phyloP scores from a whole-genome alignment of 1,284 basidiomycete species.

The Ceratobasidium sp. region DNA sequence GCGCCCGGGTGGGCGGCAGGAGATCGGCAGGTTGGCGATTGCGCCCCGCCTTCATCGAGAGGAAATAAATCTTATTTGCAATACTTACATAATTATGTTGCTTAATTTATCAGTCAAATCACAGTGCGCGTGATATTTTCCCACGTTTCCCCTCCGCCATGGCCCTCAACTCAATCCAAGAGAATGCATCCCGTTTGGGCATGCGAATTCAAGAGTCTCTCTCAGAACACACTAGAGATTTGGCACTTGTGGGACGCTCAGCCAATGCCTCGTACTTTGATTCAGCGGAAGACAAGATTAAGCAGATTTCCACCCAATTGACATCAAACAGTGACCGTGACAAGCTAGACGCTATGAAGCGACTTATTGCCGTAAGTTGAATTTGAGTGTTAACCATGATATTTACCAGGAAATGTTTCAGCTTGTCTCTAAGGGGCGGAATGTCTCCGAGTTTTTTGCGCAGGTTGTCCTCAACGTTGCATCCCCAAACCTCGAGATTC shows the following conservation, averaged over 20 bases:
- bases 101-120: background rate
- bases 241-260: slow-evolving; percentile 60
- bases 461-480: slow-evolving; percentile 94
- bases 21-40: slow-evolving; percentile 28
- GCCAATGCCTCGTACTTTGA: slow-evolving; percentile 68
- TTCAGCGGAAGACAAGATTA: slow-evolving; percentile 64
- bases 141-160: slow-evolving; percentile 19
- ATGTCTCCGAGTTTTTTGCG: slow-evolving; percentile 90
- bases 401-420: slow-evolving; percentile 48
- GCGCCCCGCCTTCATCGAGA: slow-evolving; percentile 3
- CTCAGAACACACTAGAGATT: slow-evolving; percentile 75
- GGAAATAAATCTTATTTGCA: slow-evolving; percentile 1
- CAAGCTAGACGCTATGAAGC: slow-evolving; percentile 90
- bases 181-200: slow-evolving; percentile 75
- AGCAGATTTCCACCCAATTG: slow-evolving; percentile 81
- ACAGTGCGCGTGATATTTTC: background rate
- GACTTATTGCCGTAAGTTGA: slow-evolving; percentile 81
- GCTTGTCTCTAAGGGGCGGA: slow-evolving; percentile 91
- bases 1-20: slow-evolving; percentile 3
- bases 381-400: slow-evolving; percentile 3
- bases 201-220: slow-evolving; percentile 78
- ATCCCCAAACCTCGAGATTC: slow-evolving; percentile 86
- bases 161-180: slow-evolving; percentile 46
- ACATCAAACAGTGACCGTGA: slow-evolving; percentile 85
- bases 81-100: too few species aligned